A percentile compares a stretch with the other conserved stretches of the same genome.
phyloP scores from a whole-genome alignment of 2,329 filamentous ascomycete species.

The Diaporthe sp. region DNA sequence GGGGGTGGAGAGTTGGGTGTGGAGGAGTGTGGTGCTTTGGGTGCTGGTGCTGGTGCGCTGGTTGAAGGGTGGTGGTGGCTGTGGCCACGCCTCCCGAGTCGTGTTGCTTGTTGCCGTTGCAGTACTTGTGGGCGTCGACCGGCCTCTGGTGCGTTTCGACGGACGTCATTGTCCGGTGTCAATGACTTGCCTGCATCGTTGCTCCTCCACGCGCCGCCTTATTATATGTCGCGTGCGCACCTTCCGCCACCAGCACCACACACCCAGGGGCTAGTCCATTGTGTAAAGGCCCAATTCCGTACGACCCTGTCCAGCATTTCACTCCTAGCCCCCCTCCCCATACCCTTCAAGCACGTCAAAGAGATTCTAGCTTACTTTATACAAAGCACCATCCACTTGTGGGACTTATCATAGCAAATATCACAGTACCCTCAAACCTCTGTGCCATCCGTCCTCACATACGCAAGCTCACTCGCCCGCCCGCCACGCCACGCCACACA shows the following conservation, averaged over 20 bases:
- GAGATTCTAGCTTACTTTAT: neutral
- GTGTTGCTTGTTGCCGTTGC: conserved; percentile 22
- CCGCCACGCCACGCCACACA: neutral
- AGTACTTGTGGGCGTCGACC: conserved; percentile 19
- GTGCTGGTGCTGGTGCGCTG: neutral
- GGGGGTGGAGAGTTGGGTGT: neutral
- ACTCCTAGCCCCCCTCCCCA: neutral
- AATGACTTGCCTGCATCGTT: conserved; percentile 16
- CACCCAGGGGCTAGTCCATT: neutral
- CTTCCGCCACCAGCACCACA: neutral
- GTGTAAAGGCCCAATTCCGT: neutral
- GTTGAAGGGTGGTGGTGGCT: neutral
- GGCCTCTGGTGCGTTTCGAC: neutral
- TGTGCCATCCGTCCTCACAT: neutral
- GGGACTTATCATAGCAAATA: neutral
- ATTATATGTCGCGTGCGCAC: conserved; percentile 11
- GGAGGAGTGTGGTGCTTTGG: neutral
- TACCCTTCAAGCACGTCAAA: neutral
- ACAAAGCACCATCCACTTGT: neutral
- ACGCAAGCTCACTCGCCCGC: neutral
- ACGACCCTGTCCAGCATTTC: neutral
- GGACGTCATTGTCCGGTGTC: conserved; percentile 13
- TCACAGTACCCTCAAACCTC: neutral
- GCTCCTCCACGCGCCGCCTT: neutral
- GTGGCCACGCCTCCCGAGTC: conserved; percentile 17